A percentile compares a stretch with the other conserved stretches of the same genome.
phyloP scores from a whole-genome alignment of 495 filamentous ascomycete species.

The Cladorrhinum samala region DNA sequence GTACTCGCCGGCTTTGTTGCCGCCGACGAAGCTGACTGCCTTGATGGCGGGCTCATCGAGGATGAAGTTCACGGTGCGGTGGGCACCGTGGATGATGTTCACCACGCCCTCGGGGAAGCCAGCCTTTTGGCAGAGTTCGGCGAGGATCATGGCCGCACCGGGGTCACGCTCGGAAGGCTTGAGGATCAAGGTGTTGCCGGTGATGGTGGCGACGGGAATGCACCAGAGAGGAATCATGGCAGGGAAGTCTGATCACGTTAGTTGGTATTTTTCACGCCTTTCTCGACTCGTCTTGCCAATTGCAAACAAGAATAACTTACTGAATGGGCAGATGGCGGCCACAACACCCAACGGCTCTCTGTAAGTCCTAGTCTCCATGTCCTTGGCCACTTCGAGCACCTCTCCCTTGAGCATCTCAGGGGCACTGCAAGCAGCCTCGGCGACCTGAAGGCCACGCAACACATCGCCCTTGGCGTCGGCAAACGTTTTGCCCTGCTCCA shows the following conservation, averaged over 20 bases:
- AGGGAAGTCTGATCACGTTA: constrained; percentile 72
- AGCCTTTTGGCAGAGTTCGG: constrained; percentile 82
- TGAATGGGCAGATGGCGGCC: constrained; percentile 97
- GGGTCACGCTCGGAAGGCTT: constrained; percentile 98
- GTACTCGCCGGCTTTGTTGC: constrained; percentile 96
- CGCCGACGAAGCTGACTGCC: constrained; percentile 95
- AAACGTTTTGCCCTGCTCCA: constrained; percentile 98
- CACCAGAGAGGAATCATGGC: constrained; percentile 99
- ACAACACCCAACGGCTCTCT: constrained; percentile 90
- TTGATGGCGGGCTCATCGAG: constrained; percentile 94
- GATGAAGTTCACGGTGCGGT: constrained; percentile 93
- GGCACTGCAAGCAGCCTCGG: constrained; percentile 91
- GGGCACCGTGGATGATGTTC: constrained; percentile 89
- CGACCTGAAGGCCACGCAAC: constrained; percentile 89
- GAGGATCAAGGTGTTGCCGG: constrained; percentile 88
- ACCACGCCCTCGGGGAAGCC: constrained; percentile 92
- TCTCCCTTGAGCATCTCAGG: constrained; percentile 91
- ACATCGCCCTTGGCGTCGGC: constrained; percentile 95
- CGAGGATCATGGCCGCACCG: constrained; percentile 97
- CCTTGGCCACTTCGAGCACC: constrained; percentile 92
- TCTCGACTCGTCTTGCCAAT: not conserved
- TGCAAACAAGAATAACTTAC: constrained; percentile 47
- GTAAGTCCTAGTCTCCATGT: constrained; percentile 97
- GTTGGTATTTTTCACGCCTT: constrained; percentile 12
- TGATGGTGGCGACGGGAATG: constrained; percentile 89